Evolutionary conservation across 306 rosid species (phyloP), one percentile per base, ranked within the genome.

Genomic region (Cicer arietinum): DNA sequence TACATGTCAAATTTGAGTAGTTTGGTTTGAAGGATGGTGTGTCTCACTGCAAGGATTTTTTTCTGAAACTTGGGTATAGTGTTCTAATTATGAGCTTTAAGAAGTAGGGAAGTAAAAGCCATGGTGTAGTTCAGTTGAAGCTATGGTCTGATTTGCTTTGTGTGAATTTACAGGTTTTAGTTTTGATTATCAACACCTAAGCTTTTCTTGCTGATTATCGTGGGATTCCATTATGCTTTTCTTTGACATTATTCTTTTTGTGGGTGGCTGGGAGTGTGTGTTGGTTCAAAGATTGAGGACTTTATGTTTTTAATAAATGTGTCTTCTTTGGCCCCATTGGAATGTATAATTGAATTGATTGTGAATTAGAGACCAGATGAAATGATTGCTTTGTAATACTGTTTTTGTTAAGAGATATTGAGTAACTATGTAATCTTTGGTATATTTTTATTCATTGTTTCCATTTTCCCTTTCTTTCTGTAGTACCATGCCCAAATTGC

Each of bases 401-500:
- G 54, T 14, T 16, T 39, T 12, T 78, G 35, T 58, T 52, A 40
- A 10, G 17, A 2, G 45, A 44, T 41, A 39, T 6, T 51, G 25
- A 8, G 39, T 67, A 64, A 17, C 2, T 13, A 17, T 57, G 40
- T 48, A 14, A 18, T 73, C 37, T 18, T 79, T 30, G 67, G 10
- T 64, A 10, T 6, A 12, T 47, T 35, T 39, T 8, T 40, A 48
- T 8, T 80, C 30, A 13, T 61, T 37, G 7, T 66, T 48, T 47
- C 44, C 52, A 3, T 56, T 1, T 7, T 13, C 41, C 14, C 37
- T 16, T 41, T 9, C 13, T 81, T 22, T 2, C 56, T 67, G 73
- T 81, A 89, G 94, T 53, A 61, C 30, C 82, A 70, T 89, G 94
- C 64, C 89, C 88, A 51, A 82, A 22, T 59, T 89, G 94, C 75